phyloP scores from a whole-genome alignment of 495 filamentous ascomycete genomes.

The Opeltia flavorubescens region DNA sequence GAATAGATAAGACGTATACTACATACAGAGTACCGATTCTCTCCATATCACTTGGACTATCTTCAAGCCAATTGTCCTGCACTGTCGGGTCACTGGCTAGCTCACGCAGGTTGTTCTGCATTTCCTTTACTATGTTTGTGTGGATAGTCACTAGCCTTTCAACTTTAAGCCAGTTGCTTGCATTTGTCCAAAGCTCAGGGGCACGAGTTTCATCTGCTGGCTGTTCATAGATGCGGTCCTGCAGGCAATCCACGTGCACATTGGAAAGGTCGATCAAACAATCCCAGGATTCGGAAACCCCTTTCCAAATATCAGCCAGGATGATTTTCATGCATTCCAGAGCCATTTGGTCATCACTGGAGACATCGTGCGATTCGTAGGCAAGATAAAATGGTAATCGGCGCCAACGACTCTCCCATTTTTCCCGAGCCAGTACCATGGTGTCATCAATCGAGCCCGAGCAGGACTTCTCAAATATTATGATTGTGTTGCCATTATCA shows the following conservation, averaged over 20 bases:
- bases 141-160: slow-evolving; percentile 39
- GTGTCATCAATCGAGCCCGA: slow-evolving; percentile 32
- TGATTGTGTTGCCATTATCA: slow-evolving; percentile 40
- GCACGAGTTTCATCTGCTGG: slow-evolving; percentile 41
- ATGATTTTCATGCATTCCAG: slow-evolving; percentile 37
- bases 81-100: slow-evolving; percentile 17
- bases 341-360: slow-evolving; percentile 22
- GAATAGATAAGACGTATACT: neutral
- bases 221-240: slow-evolving; percentile 43
- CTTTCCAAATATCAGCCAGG: slow-evolving; percentile 36
- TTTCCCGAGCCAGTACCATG: slow-evolving; percentile 31
- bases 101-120: slow-evolving; percentile 24
- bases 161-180: slow-evolving; percentile 35
- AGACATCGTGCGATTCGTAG: slow-evolving; percentile 18
- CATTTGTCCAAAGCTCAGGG: slow-evolving; percentile 40
- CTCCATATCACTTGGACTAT: slow-evolving; percentile 12
- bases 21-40: slow-evolving; percentile 8
- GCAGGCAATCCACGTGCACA: slow-evolving; percentile 21
- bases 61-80: slow-evolving; percentile 15
- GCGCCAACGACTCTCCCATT: slow-evolving; percentile 38
- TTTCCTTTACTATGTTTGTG: slow-evolving; percentile 31
- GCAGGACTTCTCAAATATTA: slow-evolving; percentile 37
- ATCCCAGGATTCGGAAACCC: slow-evolving; percentile 30
- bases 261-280: slow-evolving; percentile 19
- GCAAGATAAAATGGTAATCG: slow-evolving; percentile 34